Evolutionary conservation across 768 basidiomycete species (phyloP), one percentile per base, ranked within the genome.

Genomic region (Suillus subluteus): DNA sequence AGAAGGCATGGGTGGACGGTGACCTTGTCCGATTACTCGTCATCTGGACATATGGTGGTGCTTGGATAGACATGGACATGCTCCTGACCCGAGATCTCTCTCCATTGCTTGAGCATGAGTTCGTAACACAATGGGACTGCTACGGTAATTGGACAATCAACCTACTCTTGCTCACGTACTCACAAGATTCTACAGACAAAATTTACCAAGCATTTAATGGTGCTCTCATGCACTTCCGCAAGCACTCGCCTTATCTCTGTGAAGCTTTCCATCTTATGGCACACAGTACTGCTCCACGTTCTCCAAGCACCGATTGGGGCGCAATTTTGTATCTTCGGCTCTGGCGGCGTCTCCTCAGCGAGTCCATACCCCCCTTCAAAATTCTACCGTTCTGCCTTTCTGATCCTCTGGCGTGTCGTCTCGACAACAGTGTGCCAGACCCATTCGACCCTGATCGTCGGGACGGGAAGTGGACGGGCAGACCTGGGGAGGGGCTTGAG

Each of bases 31-130:
- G 97, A 58, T 75, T 98, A 67, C 81, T 99, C 55, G 86, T 96
- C 52, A 79, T 98, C 30, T 98, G 95, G 93, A 87, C 87, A 68
- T 88, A 86, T 72, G 97, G 97, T 7, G 97, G 97, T 2, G 87
- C 96, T 55, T 99, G 97, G 97, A 85, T 98, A 66, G 97, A 99
- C 76, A 98, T 98, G 95, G 97, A 99, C 77, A 92, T 91, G 68
- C 84, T 99, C 64, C 78, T 98, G 68, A 97, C 95, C 48, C 82
- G 97, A 55, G 91, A 95, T 79, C 80, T 99, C 37, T 83, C 88
- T 8, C 95, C 96, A 4, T 81, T 98, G 65, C 82, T 92, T 8
- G 96, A 98, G 75, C 91, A 94, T 73, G 97, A 99, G 77, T 99
- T 96, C 75, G 94, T 98, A 11, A 96, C 94, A 0, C 96, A 99